These are phyloP conservation scores for Carex parvula DNA, from an alignment of 176 grass and related monocot species.

Conservation along the genomic window DNA sequence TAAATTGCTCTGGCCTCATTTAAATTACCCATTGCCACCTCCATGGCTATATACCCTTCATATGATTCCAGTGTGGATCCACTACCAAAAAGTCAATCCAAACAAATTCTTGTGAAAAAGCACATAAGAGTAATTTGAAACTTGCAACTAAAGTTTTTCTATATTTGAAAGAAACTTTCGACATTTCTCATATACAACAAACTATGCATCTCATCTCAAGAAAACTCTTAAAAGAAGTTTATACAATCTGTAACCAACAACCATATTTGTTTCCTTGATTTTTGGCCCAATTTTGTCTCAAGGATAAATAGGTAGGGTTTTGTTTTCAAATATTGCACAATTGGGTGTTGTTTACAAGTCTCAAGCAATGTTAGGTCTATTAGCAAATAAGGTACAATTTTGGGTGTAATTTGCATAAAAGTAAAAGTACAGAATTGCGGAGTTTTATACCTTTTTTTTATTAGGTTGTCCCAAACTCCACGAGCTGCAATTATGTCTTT, in stretches of 20 bases:
- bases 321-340: neutral
- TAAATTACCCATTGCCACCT: conserved; percentile 57
- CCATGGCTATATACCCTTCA: conserved; percentile 80
- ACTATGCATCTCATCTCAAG: neutral
- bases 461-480: conserved; percentile 76
- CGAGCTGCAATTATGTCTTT: conserved; percentile 68
- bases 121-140: neutral
- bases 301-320: neutral
- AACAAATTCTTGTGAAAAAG: conserved; percentile 5
- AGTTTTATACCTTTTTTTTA: conserved; percentile 70
- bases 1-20: conserved; percentile 86
- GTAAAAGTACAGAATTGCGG: neutral
- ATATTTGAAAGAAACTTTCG: neutral
- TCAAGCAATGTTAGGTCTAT: neutral
- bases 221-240: neutral
- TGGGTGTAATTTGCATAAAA: conserved; percentile 18
- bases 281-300: neutral
- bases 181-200: neutral
- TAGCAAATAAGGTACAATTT: neutral
- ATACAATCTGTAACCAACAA: neutral
- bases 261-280: neutral
- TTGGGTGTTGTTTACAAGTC: neutral
- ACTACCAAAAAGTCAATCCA: conserved; percentile 47
- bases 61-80: conserved; percentile 76
- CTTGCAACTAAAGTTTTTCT: neutral